Evolutionary conservation across 805 yeast genomes (phyloP), one percentile per base, ranked within the genome.

Genomic region (Saccharomycodes ludwigii): DNA sequence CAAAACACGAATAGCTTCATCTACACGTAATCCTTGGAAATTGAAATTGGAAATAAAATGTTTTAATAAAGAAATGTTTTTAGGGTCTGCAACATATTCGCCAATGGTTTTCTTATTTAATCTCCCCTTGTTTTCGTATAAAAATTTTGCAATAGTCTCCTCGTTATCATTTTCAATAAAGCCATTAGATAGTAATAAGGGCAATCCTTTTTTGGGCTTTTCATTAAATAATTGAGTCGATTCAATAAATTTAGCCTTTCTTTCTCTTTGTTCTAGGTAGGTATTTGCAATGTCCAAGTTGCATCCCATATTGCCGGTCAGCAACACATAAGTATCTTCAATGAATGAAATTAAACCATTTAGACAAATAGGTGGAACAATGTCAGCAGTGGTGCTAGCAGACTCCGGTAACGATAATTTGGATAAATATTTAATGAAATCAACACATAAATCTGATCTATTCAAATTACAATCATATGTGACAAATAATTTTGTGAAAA

Each of bases 391-490:
- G 43, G 68, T 62, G 7, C 66, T 44, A 0, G 96, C 94, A 8
- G 88, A 70, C 47, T 85, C 94, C 0, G 97, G 94, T 27, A 83
- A 67, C 0, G 96, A 76, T 20, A 85, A 60, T 31, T 78, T 70
- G 33, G 94, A 74, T 33, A 91, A 63, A 28, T 78, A 70, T 28
- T 78, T 78, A 25, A 91, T 52, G 18, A 82, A 58, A 23, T 72
- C 69, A 15, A 68, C 67, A 11, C 88, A 67, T 34, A 93, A 56
- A 50, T 91, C 95, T 2, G 77, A 66, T 41, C 88, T 72, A 38
- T 84, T 94, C 41, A 84, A 75, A 48, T 84, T 88, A 55, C 97
- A 88, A 52, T 91, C 98, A 51, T 75, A 91, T 35, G 76, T 76
- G 34, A 81, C 75, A 50, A 81, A 91, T 21, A 86, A 53, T 27